Conservation (phyloP, 2,329 filamentous ascomycete genomes). For the Dendrostoma leiphaemia region DNA sequence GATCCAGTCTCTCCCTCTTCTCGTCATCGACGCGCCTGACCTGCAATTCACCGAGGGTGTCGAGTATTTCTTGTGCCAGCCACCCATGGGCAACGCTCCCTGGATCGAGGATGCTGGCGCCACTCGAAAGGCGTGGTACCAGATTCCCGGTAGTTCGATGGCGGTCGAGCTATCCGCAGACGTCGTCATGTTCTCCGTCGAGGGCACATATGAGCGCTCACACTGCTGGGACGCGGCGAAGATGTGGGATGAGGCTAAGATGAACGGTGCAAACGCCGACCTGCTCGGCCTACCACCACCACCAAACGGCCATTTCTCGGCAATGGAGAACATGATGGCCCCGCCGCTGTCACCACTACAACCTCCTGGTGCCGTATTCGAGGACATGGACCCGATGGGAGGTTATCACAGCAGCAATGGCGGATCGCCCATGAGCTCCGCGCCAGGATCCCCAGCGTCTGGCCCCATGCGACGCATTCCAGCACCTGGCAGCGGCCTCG, state of each 20-base stretch:
- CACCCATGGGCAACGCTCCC: slow-evolving; percentile 68
- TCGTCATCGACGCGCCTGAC: slow-evolving; percentile 73
- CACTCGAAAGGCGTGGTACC: slow-evolving; percentile 70
- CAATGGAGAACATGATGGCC: neutral
- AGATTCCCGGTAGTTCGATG: slow-evolving; percentile 61
- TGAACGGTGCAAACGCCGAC: slow-evolving; percentile 20
- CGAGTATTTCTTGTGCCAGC: slow-evolving; percentile 80
- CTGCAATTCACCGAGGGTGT: slow-evolving; percentile 68
- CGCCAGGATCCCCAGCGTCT: slow-evolving; percentile 10
- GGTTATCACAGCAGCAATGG: slow-evolving; percentile 18
- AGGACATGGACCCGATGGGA: slow-evolving; percentile 26
- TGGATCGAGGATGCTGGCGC: slow-evolving; percentile 68
- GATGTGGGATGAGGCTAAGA: slow-evolving; percentile 39
- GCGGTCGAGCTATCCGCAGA: slow-evolving; percentile 59
- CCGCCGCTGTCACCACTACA: slow-evolving; percentile 25
- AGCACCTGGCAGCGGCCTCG: slow-evolving; percentile 13
- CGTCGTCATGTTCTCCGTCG: slow-evolving; percentile 59
- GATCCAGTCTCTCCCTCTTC: slow-evolving; percentile 73
- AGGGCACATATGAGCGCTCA: slow-evolving; percentile 58
- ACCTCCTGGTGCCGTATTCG: slow-evolving; percentile 27
- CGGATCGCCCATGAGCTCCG: slow-evolving; percentile 21
- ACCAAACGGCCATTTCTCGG: slow-evolving; percentile 10
- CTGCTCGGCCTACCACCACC: slow-evolving; percentile 25
- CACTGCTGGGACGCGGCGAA: slow-evolving; percentile 56
- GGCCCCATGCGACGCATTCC: slow-evolving; percentile 13